Evolutionary conservation across 192 early-diverging fungal genomes (phyloP).

Genomic region (Neocallimastix lanati): DNA sequence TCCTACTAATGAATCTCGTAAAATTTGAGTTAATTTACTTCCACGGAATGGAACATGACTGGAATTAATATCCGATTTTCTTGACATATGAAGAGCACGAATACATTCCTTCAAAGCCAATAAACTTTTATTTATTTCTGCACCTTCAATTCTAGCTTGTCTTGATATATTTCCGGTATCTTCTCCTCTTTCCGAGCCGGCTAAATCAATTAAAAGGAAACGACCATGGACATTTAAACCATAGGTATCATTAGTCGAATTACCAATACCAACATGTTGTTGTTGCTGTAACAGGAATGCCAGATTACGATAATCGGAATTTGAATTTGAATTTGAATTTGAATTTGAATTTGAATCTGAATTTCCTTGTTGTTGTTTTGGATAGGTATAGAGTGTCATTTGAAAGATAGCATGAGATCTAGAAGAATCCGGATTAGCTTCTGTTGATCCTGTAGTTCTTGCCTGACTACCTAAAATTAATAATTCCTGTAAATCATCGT

Average conservation of each 20-base stretch:
- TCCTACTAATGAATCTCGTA: constrained; percentile 18
- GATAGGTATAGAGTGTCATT: constrained; percentile 3
- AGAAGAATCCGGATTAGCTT: constrained; percentile 13
- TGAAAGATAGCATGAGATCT: constrained; percentile 22
- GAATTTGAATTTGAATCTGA: no score
- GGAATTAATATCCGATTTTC: no score
- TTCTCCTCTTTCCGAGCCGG: constrained; percentile 16
- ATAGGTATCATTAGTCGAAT: neutral
- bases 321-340: no score
- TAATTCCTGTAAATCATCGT: constrained; percentile 6
- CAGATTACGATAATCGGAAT: neutral
- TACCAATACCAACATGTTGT: neutral
- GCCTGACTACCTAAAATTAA: constrained; percentile 5
- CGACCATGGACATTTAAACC: constrained; percentile 3
- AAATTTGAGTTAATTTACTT: constrained; percentile 19
- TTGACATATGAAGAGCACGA: constrained; percentile 10
- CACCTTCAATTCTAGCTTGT: constrained; percentile 8
- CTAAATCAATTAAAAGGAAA: constrained; percentile 17
- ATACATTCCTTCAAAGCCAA: constrained; percentile 27
- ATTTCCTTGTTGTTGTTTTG: neutral
- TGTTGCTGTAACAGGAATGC: neutral
- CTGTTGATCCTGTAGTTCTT: constrained; percentile 20
- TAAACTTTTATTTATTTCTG: constrained; percentile 23
- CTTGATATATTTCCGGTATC: constrained; percentile 6
- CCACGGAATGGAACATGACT: constrained; percentile 21